Percentiles rank a stretch among this genome's conserved stretches.
These are phyloP conservation scores for Chaetomiaceae sp. DNA, from an alignment of 2,329 filamentous ascomycete genomes.

Conservation along the genomic window DNA sequence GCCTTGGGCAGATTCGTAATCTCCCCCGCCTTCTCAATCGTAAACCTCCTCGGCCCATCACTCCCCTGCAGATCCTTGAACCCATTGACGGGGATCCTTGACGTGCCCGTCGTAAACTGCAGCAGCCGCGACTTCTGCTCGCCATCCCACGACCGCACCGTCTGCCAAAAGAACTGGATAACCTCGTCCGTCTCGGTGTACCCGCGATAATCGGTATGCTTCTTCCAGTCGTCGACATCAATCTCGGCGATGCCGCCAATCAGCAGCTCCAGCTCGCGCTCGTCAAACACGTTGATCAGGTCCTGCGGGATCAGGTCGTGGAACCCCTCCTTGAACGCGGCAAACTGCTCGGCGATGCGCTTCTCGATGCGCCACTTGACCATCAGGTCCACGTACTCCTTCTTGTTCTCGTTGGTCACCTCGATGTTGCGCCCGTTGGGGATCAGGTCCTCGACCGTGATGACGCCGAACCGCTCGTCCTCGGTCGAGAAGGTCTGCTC, in stretches of 20 bases:
- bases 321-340: slow-evolving; percentile 95
- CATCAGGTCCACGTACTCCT: slow-evolving; percentile 96
- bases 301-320: slow-evolving; percentile 96
- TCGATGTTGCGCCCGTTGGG: slow-evolving; percentile 86
- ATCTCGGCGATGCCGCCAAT: slow-evolving; percentile 99
- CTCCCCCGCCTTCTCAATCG: slow-evolving; percentile 96
- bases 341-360: slow-evolving; percentile 96
- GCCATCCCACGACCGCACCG: slow-evolving; percentile 92
- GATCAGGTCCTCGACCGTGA: slow-evolving; percentile 90
- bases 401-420: slow-evolving; percentile 98
- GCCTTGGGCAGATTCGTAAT: slow-evolving; percentile 88
- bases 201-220: slow-evolving; percentile 97
- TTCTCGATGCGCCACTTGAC: slow-evolving; percentile 99
- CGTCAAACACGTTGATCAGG: slow-evolving; percentile 96
- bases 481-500: slow-evolving; percentile 97
- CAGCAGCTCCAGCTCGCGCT: slow-evolving; percentile 90
- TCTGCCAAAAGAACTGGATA: slow-evolving; percentile 98
- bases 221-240: slow-evolving; percentile 99
- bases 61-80: slow-evolving; percentile 99
- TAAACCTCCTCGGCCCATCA: slow-evolving; percentile 91
- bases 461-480: slow-evolving; percentile 93
- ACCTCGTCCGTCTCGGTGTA: slow-evolving; percentile 98
- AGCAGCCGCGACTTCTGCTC: slow-evolving; percentile 95
- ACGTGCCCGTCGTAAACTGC: slow-evolving; percentile 96
- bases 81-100: slow-evolving; percentile 95